Percentiles rank a stretch among this genome's conserved stretches.
phyloP scores from a whole-genome alignment of 805 yeast genomes.

The Metschnikowia cubensis region DNA sequence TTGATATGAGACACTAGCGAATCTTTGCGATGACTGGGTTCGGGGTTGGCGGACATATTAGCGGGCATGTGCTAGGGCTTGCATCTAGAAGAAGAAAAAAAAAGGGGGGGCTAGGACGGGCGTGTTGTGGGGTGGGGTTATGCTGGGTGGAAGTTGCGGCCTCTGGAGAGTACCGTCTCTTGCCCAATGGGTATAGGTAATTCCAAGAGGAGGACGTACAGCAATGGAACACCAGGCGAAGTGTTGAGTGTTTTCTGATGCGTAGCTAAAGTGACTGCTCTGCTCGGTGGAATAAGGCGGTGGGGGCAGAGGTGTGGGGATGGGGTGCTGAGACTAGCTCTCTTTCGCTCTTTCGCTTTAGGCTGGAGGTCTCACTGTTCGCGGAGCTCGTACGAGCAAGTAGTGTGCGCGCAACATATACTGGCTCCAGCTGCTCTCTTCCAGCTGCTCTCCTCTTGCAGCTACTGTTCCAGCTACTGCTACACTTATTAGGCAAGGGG shows the following conservation, averaged over 20 bases:
- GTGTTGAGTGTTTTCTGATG: neutral
- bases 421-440: neutral
- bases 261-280: neutral
- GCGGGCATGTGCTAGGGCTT: neutral
- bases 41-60: neutral
- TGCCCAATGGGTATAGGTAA: neutral
- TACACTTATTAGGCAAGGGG: no score
- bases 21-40: neutral
- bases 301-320: no score
- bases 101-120: no score
- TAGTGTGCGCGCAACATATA: constrained; percentile 1
- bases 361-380: neutral
- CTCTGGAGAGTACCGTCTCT: neutral
- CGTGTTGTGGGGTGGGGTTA: neutral
- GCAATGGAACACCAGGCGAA: neutral
- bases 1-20: neutral
- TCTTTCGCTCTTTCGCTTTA: neutral
- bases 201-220: neutral
- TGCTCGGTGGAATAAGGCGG: neutral
- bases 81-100: neutral
- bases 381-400: constrained; percentile 5
- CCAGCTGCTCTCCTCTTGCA: no score
- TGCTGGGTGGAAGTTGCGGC: neutral
- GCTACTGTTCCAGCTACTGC: no score
- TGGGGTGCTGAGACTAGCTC: no score